Base-by-base conservation (phyloP, 2,329 filamentous ascomycete species). In the Phialocephala sp. region DNA sequence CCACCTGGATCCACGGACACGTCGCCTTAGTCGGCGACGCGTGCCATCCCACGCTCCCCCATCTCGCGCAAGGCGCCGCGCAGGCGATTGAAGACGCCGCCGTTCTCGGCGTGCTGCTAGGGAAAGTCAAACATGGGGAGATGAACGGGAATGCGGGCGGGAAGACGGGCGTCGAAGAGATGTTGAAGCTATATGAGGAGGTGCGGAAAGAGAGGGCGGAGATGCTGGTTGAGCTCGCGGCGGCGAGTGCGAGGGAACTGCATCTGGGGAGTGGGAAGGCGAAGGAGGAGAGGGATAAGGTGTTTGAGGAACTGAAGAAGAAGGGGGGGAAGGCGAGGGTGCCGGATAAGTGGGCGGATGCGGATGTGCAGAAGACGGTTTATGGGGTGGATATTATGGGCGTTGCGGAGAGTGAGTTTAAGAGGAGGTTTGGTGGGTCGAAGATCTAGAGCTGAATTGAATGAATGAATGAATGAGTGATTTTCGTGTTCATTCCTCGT, bases 261-360 rank as follows among this genome's bases (percentile, higher is more conserved):
- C 86, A 89, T 72, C 76, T 89, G 1, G 84, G 84, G 43, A 84
- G 87, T 71, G 85, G 86, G 57, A 80, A 81, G 69, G 85, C 84
- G 35, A 45, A 84, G 72, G 83, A 87, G 74, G 84, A 87, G 78
- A 80, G 86, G 41, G 86, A 89, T 71, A 80, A 78, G 63, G 80
- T 81, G 77, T 86, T 88, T 74, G 83, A 81, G 50, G 79, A 83
- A 61, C 80, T 85, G 67, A 81, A 80, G 68, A 80, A 72, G 75
- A 82, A 76, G 62, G 73, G 57, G 73, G 77, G 45, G 69, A 79
- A 52, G 22, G 59, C 58, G 32, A 65, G 78, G 63, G 84, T 84
- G 66, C 87, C 87, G 2, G 88, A 91, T 77, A 90, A 89, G 79
- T 91, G 89, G 89, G 87, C 87, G 2, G 89, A 89, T 76, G 87